phyloP scores from a whole-genome alignment of 306 rosid genomes.

The Dicorynia guianensis region DNA sequence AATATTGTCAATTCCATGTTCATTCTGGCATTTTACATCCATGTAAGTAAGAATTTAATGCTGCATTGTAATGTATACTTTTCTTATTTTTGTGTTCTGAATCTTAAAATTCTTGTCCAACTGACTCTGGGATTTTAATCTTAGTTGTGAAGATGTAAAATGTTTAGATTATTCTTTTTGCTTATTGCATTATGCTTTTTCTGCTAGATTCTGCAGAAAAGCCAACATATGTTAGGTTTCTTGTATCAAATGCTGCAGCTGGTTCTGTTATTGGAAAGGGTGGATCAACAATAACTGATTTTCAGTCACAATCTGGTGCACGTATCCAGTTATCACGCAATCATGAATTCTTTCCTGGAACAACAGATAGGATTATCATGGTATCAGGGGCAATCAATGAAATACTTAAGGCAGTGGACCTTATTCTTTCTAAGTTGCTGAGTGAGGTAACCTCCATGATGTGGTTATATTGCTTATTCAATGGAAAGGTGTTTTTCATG shows the following conservation, averaged over 20 bases:
- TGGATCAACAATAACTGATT: conserved; percentile 98
- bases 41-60: conserved; percentile 9
- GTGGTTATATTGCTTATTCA: conserved; percentile 33
- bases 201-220: conserved; percentile 78
- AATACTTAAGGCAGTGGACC: conserved; percentile 87
- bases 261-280: conserved; percentile 99
- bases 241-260: conserved; percentile 98
- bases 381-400: conserved; percentile 89
- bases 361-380: conserved; percentile 98
- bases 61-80: neutral
- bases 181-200: conserved; percentile 31
- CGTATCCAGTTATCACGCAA: conserved; percentile 96
- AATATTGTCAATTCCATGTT: conserved; percentile 17
- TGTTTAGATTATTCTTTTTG: conserved; percentile 29
- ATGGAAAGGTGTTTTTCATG: conserved; percentile 18
- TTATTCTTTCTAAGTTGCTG: conserved; percentile 84
- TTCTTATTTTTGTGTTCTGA: conserved; percentile 1
- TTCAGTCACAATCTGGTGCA: conserved; percentile 99
- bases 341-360: conserved; percentile 98
- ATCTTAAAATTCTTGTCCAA: neutral
- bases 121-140: conserved; percentile 4
- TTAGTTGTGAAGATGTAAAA: conserved; percentile 22
- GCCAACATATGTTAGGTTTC: conserved; percentile 90
- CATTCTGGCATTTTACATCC: neutral
- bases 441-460: conserved; percentile 75